phyloP scores from a whole-genome alignment of 768 basidiomycete genomes.

The Trametes cinnabarina region DNA sequence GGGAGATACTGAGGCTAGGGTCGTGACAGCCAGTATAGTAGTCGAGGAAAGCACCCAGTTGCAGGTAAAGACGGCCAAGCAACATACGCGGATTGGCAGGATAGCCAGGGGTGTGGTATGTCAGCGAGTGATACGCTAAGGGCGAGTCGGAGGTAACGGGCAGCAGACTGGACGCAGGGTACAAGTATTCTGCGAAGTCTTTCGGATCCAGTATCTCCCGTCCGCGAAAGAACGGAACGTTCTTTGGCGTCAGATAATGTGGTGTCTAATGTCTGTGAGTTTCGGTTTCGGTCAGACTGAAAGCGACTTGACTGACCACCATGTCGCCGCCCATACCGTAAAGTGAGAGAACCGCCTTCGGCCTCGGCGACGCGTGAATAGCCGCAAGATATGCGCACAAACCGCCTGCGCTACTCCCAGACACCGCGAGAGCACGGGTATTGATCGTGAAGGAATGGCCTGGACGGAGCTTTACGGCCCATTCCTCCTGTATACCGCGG shows the following conservation, averaged over 20 bases:
- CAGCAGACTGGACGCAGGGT: slow-evolving; percentile 37
- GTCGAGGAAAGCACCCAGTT: slow-evolving; percentile 56
- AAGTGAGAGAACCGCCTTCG: slow-evolving; percentile 52
- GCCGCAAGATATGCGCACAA: slow-evolving; percentile 63
- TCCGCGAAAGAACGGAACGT: slow-evolving; percentile 50
- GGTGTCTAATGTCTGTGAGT: slow-evolving; percentile 38
- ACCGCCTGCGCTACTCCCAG: slow-evolving; percentile 61
- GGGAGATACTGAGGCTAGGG: slow-evolving; percentile 45
- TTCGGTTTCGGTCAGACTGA: not conserved
- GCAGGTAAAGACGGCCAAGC: slow-evolving; percentile 54
- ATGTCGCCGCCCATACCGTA: slow-evolving; percentile 68
- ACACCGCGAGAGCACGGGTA: slow-evolving; percentile 44
- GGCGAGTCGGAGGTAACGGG: slow-evolving; percentile 40
- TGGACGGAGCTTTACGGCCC: not conserved
- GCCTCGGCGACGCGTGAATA: slow-evolving; percentile 50
- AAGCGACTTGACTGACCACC: slow-evolving; percentile 34
- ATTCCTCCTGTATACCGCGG: not conserved
- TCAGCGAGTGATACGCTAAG: slow-evolving; percentile 44
- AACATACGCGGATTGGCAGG: slow-evolving; percentile 65
- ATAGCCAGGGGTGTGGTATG: slow-evolving; percentile 51
- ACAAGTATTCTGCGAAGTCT: slow-evolving; percentile 45
- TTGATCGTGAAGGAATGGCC: slow-evolving; percentile 39
- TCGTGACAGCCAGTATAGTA: slow-evolving; percentile 49
- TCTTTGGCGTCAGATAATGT: slow-evolving; percentile 51
- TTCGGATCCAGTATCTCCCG: slow-evolving; percentile 52